A percentile compares a stretch with the other conserved stretches of the same genome.
Conservation (phyloP, 768 basidiomycete genomes). For the Boletus rex-veris region DNA sequence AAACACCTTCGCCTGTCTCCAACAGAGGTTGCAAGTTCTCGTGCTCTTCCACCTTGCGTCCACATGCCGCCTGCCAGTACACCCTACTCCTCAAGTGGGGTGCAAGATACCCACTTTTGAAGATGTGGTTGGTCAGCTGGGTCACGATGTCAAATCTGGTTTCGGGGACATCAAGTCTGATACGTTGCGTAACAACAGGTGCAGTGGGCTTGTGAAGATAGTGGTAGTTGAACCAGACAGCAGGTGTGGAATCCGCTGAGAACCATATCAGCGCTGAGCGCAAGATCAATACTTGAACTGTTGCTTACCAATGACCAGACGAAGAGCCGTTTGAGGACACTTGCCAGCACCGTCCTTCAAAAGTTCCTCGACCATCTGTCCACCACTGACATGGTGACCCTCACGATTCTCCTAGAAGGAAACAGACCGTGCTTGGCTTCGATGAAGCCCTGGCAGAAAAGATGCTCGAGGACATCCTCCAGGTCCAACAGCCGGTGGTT, state of each 20-base stretch:
- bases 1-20: constrained; percentile 12
- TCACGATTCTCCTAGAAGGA: constrained; percentile 45
- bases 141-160: constrained; percentile 38
- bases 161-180: constrained; percentile 36
- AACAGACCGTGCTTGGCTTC: constrained; percentile 40
- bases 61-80: constrained; percentile 40
- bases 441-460: constrained; percentile 45
- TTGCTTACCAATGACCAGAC: constrained; percentile 44
- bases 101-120: constrained; percentile 37
- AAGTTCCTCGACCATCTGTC: constrained; percentile 35
- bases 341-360: constrained; percentile 38
- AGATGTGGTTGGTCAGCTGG: constrained; percentile 49
- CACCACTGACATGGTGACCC: constrained; percentile 36
- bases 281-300: not conserved
- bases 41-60: constrained; percentile 31
- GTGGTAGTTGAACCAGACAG: constrained; percentile 45
- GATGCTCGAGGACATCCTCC: constrained; percentile 47
- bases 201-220: constrained; percentile 33
- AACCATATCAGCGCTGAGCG: not conserved
- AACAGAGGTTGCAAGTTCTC: constrained; percentile 24
- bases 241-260: constrained; percentile 39
- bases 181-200: constrained; percentile 39
- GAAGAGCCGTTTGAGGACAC: constrained; percentile 43
- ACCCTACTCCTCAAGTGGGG: constrained; percentile 36
- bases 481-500: constrained; percentile 40